phyloP scores from a whole-genome alignment of 441 rosid species.

The Populus tomentosa region DNA sequence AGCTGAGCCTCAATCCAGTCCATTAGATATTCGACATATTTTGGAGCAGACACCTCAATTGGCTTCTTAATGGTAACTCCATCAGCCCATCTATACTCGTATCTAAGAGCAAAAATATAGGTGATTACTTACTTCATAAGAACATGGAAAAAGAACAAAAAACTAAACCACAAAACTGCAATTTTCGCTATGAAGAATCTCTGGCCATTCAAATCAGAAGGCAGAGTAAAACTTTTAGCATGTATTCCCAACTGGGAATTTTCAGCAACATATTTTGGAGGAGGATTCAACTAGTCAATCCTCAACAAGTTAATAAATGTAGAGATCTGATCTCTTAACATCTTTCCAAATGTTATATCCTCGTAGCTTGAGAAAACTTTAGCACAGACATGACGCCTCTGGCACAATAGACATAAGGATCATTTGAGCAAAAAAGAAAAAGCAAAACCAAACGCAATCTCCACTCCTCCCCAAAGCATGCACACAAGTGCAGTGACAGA shows the following conservation, averaged over 20 bases:
- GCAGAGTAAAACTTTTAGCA: neutral
- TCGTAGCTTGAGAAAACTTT: neutral
- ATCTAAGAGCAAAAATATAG: conserved; percentile 39
- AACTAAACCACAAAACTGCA: neutral
- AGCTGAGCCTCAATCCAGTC: conserved; percentile 97
- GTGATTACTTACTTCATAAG: neutral
- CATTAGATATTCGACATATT: conserved; percentile 90
- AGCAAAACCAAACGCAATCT: too few species aligned
- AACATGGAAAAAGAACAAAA: neutral
- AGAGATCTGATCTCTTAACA: too few species aligned
- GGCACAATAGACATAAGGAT: neutral
- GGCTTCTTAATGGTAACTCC: conserved; percentile 96
- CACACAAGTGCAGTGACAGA: too few species aligned
- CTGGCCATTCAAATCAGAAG: neutral
- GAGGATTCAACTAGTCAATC: neutral
- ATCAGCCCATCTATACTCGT: conserved; percentile 98
- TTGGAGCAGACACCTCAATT: conserved; percentile 95
- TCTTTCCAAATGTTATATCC: neutral
- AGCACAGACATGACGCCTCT: neutral
- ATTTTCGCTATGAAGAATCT: conserved; percentile 6
- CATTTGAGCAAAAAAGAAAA: neutral
- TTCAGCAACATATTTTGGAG: neutral
- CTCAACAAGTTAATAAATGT: too few species aligned
- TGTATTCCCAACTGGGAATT: too few species aligned
- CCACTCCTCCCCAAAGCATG: too few species aligned